These are phyloP conservation scores for Botrytis cinerea DNA, from an alignment of 2,329 filamentous ascomycete genomes.

Conservation along the genomic window DNA sequence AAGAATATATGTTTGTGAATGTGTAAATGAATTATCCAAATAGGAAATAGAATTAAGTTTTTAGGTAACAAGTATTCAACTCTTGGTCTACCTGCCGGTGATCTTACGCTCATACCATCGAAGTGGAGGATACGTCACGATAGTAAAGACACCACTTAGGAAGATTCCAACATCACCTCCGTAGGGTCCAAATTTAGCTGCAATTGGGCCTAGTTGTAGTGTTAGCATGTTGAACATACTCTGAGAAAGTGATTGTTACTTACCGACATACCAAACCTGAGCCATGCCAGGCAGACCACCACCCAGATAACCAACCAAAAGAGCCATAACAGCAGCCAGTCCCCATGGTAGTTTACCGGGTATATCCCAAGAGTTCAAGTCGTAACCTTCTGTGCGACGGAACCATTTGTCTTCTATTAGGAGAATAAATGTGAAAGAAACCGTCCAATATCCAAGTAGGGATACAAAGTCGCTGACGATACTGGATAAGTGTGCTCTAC, in stretches of 20 bases:
- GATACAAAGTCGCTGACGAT: constrained; percentile 41
- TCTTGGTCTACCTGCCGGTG: constrained; percentile 30
- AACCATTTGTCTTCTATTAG: constrained; percentile 39
- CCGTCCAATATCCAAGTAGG: constrained; percentile 40
- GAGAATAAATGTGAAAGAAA: constrained; percentile 39
- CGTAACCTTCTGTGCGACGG: constrained; percentile 36
- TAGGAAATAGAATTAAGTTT: neutral
- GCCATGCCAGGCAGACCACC: constrained; percentile 40
- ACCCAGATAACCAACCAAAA: constrained; percentile 38
- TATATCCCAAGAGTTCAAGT: constrained; percentile 38
- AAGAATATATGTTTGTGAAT: neutral
- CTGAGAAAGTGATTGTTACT: neutral
- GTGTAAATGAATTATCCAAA: neutral
- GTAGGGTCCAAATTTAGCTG: constrained; percentile 35
- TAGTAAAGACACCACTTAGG: constrained; percentile 34
- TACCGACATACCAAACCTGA: constrained; percentile 41
- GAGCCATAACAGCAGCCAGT: constrained; percentile 36
- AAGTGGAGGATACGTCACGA: constrained; percentile 36
- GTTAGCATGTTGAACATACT: neutral
- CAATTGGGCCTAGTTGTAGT: constrained; percentile 35
- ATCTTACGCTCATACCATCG: constrained; percentile 38
- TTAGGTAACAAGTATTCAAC: neutral
- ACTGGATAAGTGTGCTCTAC: constrained; percentile 34
- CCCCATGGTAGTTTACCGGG: constrained; percentile 38
- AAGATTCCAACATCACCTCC: constrained; percentile 41